Conservation (phyloP, 78 protist species). For the Dictyostelium intermedium region DNA sequence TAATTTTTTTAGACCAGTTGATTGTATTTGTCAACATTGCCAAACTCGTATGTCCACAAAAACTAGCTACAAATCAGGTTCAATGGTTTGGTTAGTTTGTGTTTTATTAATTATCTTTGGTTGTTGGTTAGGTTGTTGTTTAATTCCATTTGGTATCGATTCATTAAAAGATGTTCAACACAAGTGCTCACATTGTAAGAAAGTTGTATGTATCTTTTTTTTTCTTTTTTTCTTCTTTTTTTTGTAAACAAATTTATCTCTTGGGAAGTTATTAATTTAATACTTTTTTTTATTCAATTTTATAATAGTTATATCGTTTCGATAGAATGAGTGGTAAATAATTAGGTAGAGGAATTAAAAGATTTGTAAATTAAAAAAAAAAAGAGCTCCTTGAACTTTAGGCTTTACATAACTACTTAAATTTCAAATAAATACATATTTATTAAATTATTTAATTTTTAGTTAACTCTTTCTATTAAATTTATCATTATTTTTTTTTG, state of each 20-base stretch:
- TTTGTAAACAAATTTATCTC: too few species aligned
- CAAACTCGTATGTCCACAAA: constrained; percentile 7
- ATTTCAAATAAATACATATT: too few species aligned
- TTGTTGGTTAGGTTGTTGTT: constrained; percentile 79
- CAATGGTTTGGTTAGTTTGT: constrained; percentile 56
- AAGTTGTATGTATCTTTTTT: background rate
- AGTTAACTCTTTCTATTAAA: too few species aligned
- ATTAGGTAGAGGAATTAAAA: background rate
- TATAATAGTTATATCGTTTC: constrained; percentile 23
- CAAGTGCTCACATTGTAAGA: constrained; percentile 52
- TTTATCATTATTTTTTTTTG: too few species aligned
- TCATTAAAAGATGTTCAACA: constrained; percentile 75
- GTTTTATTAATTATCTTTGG: constrained; percentile 51
- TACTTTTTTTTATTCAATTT: background rate
- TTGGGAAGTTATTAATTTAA: background rate
- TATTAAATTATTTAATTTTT: too few species aligned
- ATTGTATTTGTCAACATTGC: constrained; percentile 42
- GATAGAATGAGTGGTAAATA: constrained; percentile 66
- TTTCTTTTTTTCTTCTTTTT: background rate
- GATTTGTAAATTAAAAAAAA: background rate
- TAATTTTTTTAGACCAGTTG: constrained; percentile 20
- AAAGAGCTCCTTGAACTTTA: too few species aligned
- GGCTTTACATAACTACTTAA: too few species aligned
- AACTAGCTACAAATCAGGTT: constrained; percentile 24
- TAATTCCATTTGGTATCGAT: constrained; percentile 75